Conservation (phyloP, 768 basidiomycete species). For the Termitomyces heimii region DNA sequence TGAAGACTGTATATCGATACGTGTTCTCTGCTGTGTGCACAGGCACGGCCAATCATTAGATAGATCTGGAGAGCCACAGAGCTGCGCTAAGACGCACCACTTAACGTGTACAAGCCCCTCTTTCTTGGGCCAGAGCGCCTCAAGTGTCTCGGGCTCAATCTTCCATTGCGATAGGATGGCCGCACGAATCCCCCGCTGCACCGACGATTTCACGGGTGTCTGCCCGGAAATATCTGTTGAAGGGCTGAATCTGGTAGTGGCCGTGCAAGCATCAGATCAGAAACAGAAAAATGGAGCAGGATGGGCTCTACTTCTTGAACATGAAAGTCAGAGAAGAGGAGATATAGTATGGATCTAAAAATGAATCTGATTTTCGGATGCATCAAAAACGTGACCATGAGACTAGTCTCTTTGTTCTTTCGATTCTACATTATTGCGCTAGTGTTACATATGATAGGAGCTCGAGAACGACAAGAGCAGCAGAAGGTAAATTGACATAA, state of each 20-base stretch:
- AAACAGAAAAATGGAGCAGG: conserved; percentile 1
- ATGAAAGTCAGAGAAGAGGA: conserved; percentile 26
- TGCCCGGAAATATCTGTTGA: conserved; percentile 83
- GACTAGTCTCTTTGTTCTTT: conserved; percentile 5
- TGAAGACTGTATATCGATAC: conserved; percentile 89
- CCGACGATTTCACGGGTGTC: conserved; percentile 89
- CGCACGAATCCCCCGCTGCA: conserved; percentile 84
- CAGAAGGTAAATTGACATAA: conserved; percentile 21
- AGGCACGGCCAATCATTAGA: conserved; percentile 13
- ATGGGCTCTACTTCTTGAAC: conserved; percentile 67
- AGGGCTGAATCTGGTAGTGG: conserved; percentile 51
- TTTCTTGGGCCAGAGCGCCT: conserved; percentile 98
- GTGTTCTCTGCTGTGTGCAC: conserved; percentile 80
- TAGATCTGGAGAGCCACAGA: conserved; percentile 7
- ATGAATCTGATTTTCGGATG: neutral
- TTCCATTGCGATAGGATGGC: conserved; percentile 80
- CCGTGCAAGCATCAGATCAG: conserved; percentile 6
- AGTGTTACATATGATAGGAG: conserved; percentile 37
- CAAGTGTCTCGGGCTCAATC: conserved; percentile 73
- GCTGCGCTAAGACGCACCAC: conserved; percentile 55
- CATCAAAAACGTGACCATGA: conserved; percentile 10
- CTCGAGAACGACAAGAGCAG: conserved; percentile 21
- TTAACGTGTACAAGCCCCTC: conserved; percentile 89
- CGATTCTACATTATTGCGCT: conserved; percentile 38
- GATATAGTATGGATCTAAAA: neutral